phyloP scores from a whole-genome alignment of 306 rosid genomes.

The Fragaria ananassa region DNA sequence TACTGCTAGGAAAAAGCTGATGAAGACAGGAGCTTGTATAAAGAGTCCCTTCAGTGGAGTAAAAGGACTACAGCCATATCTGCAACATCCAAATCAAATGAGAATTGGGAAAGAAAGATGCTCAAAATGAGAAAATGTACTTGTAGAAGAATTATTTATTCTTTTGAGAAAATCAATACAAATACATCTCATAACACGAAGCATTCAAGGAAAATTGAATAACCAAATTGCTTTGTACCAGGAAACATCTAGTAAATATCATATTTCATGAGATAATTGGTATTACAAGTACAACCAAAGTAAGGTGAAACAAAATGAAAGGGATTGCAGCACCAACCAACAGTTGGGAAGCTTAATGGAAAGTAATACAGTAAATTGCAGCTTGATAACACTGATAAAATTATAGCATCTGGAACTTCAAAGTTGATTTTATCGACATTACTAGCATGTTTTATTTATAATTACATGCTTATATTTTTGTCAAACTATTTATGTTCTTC shows the following conservation, averaged over 20 bases:
- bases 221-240: neutral
- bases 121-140: conserved; percentile 18
- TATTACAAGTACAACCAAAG: neutral
- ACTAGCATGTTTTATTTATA: neutral
- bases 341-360: neutral
- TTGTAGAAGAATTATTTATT: neutral
- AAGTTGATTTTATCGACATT: neutral
- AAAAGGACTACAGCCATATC: conserved; percentile 75
- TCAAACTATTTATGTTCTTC: neutral
- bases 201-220: neutral
- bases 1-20: conserved; percentile 92
- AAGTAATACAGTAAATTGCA: neutral
- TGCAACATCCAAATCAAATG: conserved; percentile 39
- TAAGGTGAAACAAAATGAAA: neutral
- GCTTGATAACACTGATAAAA: neutral
- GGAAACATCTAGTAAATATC: neutral
- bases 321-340: neutral
- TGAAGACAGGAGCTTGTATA: conserved; percentile 71
- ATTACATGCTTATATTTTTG: neutral
- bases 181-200: neutral
- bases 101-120: conserved; percentile 25
- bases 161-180: neutral
- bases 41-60: conserved; percentile 81
- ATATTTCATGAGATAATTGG: neutral
- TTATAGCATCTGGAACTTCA: conserved; percentile 5